Evolutionary conservation across 352 stramenopile species (phyloP).

Genomic region (Albugo laibachii): DNA sequence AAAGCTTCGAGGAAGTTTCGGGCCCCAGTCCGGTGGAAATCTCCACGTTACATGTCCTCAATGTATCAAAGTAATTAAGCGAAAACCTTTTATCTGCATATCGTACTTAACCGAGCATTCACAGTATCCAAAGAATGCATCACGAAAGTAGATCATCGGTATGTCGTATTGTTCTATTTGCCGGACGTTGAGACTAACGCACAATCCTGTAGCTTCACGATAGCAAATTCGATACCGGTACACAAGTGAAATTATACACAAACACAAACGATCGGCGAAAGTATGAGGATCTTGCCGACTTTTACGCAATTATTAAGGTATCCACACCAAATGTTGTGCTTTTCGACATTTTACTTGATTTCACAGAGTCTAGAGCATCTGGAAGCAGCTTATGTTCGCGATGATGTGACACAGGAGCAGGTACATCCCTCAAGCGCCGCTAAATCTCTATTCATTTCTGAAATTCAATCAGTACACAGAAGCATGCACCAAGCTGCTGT

Average conservation of each 20-base stretch:
- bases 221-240: no score
- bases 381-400: slow-evolving; percentile 91
- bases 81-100: no score
- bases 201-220: no score
- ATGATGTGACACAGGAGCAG: slow-evolving; percentile 85
- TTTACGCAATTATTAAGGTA: slow-evolving; percentile 95
- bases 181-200: no score
- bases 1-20: no score
- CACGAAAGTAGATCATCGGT: no score
- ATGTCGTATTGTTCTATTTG: no score
- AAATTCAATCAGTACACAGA: slow-evolving; percentile 74
- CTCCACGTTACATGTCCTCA: no score
- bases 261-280: slow-evolving; percentile 73
- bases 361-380: slow-evolving; percentile 87
- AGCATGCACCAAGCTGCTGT: slow-evolving; percentile 94
- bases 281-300: slow-evolving; percentile 76
- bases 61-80: no score
- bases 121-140: no score
- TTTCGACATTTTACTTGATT: not conserved
- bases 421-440: slow-evolving; percentile 10
- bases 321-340: not conserved
- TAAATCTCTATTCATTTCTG: slow-evolving; percentile 1
- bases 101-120: no score
- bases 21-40: no score
- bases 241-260: slow-evolving; percentile 52